Conservation (phyloP, 257 asterid genomes). For the Solanum bukasovii region DNA sequence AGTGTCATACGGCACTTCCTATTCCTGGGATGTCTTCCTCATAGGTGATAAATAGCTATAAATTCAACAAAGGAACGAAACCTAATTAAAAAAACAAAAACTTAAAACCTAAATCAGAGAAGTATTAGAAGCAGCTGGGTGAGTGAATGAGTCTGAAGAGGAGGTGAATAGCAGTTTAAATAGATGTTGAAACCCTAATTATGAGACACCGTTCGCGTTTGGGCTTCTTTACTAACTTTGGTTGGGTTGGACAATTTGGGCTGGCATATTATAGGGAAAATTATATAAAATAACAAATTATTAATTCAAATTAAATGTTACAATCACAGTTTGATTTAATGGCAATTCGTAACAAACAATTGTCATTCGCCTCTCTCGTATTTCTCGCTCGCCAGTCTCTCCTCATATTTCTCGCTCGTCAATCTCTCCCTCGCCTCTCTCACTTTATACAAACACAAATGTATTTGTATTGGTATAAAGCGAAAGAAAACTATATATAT, state of each 20-base stretch:
- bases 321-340: no score
- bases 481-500: no score
- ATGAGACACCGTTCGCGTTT: background rate
- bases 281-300: no score
- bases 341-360: no score
- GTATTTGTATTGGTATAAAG: no score
- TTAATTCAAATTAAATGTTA: no score
- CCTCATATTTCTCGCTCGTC: no score
- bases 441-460: no score
- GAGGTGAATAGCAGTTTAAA: background rate
- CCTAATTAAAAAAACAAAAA: background rate
- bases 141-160: background rate
- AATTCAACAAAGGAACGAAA: background rate
- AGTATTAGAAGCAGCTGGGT: background rate
- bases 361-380: no score
- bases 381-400: no score
- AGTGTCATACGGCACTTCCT: slow-evolving; percentile 96
- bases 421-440: no score
- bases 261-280: no score
- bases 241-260: background rate
- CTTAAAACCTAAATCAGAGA: background rate
- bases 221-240: background rate
- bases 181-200: slow-evolving; percentile 4
- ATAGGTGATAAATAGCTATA: slow-evolving; percentile 3
- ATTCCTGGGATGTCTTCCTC: slow-evolving; percentile 75